These are phyloP conservation scores for Psilocybe mexicana DNA, from an alignment of 1,284 basidiomycete species.

Conservation along the genomic window DNA sequence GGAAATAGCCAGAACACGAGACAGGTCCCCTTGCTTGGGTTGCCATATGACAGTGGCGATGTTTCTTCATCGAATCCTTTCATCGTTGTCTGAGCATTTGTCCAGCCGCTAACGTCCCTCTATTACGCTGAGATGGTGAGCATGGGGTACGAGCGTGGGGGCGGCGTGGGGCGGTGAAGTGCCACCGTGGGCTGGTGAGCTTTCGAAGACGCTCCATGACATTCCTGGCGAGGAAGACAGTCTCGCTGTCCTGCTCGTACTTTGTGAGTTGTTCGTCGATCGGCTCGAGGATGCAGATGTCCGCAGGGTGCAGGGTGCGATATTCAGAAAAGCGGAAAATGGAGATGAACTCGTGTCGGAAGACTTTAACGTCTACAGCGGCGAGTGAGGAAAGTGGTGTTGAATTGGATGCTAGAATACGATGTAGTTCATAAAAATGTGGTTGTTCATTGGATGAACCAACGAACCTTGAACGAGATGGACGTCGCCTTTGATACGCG, in stretches of 20 bases:
- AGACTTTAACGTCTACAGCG: conserved; percentile 47
- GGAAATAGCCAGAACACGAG: too few relatives aligned
- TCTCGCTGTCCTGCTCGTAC: conserved; percentile 64
- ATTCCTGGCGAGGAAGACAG: conserved; percentile 61
- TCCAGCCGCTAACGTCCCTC: not conserved
- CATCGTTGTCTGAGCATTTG: not conserved
- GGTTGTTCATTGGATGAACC: not conserved
- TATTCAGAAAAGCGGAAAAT: conserved; percentile 55
- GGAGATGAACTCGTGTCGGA: conserved; percentile 59
- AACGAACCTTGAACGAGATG: conserved; percentile 50
- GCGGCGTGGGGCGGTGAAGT: conserved; percentile 16
- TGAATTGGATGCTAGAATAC: conserved; percentile 26
- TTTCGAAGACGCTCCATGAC: conserved; percentile 53
- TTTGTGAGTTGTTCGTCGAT: conserved; percentile 49
- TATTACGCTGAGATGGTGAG: not conserved
- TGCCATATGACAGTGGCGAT: too few relatives aligned
- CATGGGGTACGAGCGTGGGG: not conserved
- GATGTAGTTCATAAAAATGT: too few relatives aligned
- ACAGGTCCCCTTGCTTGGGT: too few relatives aligned
- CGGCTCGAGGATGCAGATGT: conserved; percentile 56
- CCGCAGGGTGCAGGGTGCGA: conserved; percentile 45
- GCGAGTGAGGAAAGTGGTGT: conserved; percentile 37
- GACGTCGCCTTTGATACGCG: conserved; percentile 43
- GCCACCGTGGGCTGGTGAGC: conserved; percentile 42
- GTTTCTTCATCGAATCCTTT: not conserved